Evolutionary conservation across 768 basidiomycete species (phyloP), one percentile per base, ranked within the genome.

Genomic region (Rhizopogon vesiculosus): DNA sequence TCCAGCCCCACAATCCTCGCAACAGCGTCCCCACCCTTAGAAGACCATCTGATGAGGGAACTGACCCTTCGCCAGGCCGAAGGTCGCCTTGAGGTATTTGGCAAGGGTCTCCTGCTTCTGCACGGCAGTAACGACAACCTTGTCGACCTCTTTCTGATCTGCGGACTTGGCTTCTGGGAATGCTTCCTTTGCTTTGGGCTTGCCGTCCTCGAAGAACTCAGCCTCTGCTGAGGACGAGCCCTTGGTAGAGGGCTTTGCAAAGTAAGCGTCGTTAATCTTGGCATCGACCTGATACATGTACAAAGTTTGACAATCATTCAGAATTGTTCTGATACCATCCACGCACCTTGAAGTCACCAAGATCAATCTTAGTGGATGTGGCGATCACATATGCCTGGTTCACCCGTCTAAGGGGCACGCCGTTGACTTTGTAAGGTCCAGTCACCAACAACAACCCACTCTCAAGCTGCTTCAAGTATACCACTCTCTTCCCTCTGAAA

Each of bases 371-470:
- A 64, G 97, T 98, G 55, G 94, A 94, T 56, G 97, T 99, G 56
- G 96, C 93, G 68, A 99, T 98, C 59, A 95, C 93, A 72, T 99
- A 99, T 54, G 97, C 93, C 79, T 98, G 96, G 80, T 94, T 96
- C 58, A 99, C 94, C 73, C 97, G 86, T 73, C 95, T 84, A 72
- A 99, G 82, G 64, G 97, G 97, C 45, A 99, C 96, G 71, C 97
- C 97, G 76, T 99, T 99, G 72, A 98, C 72, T 83, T 93, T 96
- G 85, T 85, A 98, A 46, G 97, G 97, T 54, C 97, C 97, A 40
- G 95, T 93, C 65, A 99, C 93, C 75, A 99, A 80, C 67, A 99
- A 76, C 68, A 99, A 75, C 53, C 97, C 97, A 59, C 89, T 89
- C 65, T 83, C 82, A 72, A 98, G 77, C 80, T 95, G 93, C 84